Conservation (phyloP, 345 rosid species). For the Citrus cavaleriei region DNA sequence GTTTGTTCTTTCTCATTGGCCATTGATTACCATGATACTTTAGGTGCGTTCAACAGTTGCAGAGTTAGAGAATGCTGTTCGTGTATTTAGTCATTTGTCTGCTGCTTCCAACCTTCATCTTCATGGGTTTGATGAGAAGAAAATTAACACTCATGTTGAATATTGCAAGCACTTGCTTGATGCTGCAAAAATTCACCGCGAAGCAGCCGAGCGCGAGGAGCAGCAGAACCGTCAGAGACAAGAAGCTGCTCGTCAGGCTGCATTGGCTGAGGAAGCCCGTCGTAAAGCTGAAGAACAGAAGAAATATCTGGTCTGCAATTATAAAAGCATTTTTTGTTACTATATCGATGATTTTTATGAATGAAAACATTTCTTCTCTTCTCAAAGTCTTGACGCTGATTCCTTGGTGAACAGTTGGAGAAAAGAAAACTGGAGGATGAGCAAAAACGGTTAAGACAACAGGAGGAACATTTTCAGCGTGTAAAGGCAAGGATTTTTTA, state of each 20-base stretch:
- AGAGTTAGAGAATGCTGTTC: conserved; percentile 94
- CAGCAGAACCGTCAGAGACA: conserved; percentile 84
- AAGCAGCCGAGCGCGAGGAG: conserved; percentile 92
- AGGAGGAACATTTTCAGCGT: conserved; percentile 84
- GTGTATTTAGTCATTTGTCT: conserved; percentile 76
- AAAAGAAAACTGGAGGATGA: conserved; percentile 93
- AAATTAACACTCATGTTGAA: conserved; percentile 93
- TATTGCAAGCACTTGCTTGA: conserved; percentile 93
- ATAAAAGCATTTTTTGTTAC: conserved; percentile 2
- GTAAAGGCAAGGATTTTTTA: conserved; percentile 54
- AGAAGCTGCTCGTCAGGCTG: conserved; percentile 95
- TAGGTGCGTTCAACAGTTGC: conserved; percentile 94
- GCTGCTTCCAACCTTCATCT: conserved; percentile 90
- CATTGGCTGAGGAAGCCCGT: conserved; percentile 97
- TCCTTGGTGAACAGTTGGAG: conserved; percentile 62
- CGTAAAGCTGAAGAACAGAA: conserved; percentile 97
- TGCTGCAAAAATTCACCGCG: conserved; percentile 91
- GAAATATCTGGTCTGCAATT: conserved; percentile 64
- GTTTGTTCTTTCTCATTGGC: conserved; percentile 3
- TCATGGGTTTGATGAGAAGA: conserved; percentile 96
- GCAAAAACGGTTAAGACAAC: conserved; percentile 76
- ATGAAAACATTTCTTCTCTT: not conserved
- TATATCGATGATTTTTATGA: not conserved
- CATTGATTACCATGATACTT: conserved; percentile 15
- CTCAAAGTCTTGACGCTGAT: conserved; percentile 7